These are phyloP conservation scores for Pleurotus citrinopileatus DNA, from an alignment of 768 basidiomycete genomes.

Conservation along the genomic window DNA sequence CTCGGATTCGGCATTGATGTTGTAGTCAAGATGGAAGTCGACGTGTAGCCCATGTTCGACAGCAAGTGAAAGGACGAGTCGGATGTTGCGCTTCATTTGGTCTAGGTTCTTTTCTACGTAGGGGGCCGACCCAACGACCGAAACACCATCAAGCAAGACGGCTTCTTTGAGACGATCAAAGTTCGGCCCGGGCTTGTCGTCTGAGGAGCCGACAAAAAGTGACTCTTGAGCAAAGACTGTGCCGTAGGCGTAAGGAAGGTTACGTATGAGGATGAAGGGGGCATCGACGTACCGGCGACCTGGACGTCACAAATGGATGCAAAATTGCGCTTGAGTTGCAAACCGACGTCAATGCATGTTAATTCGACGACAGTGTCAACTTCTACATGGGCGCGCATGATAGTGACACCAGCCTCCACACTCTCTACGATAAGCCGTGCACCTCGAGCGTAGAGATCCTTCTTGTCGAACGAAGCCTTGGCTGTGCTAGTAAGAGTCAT, in stretches of 20 bases:
- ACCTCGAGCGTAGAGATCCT: constrained; percentile 51
- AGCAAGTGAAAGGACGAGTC: constrained; percentile 48
- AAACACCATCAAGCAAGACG: constrained; percentile 34
- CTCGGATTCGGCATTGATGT: constrained; percentile 46
- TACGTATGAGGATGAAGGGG: background rate
- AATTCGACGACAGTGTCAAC: constrained; percentile 53
- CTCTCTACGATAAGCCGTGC: constrained; percentile 53
- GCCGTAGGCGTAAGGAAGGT: background rate
- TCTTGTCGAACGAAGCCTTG: constrained; percentile 44
- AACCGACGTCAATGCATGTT: constrained; percentile 51
- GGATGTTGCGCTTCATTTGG: constrained; percentile 52
- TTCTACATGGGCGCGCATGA: constrained; percentile 69
- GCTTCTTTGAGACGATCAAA: constrained; percentile 42
- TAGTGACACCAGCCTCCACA: constrained; percentile 58
- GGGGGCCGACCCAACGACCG: constrained; percentile 61
- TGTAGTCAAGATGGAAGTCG: constrained; percentile 72
- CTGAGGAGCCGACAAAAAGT: constrained; percentile 36
- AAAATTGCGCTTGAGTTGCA: constrained; percentile 45
- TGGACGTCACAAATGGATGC: constrained; percentile 50
- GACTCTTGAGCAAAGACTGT: constrained; percentile 64
- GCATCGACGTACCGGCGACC: constrained; percentile 42
- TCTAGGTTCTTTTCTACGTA: constrained; percentile 54
- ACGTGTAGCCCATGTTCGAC: constrained; percentile 35
- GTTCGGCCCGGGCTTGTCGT: constrained; percentile 39
- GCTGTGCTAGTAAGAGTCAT: constrained; percentile 47